Conservation (phyloP, 305 asterid species). For the Lippia alba region DNA sequence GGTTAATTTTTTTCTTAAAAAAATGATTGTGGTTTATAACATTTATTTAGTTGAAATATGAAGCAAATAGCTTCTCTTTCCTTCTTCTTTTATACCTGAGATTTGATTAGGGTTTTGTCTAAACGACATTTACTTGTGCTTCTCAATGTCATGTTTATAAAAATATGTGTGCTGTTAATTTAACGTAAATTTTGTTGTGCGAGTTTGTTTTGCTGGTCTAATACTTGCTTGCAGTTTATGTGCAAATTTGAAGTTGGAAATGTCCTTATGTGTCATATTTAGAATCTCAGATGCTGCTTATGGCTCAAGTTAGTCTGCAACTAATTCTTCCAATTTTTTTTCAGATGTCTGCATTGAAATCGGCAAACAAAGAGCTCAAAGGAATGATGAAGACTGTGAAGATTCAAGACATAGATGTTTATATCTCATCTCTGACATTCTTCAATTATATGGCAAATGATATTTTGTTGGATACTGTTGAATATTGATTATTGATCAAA, state of each 20-base stretch:
- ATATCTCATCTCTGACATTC: slow-evolving; percentile 38
- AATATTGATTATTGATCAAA: slow-evolving; percentile 25
- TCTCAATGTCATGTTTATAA: slow-evolving; percentile 10
- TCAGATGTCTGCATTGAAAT: slow-evolving; percentile 96
- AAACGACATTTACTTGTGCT: not conserved
- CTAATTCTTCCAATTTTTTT: slow-evolving; percentile 37
- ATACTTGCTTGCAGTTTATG: slow-evolving; percentile 27
- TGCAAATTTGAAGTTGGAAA: slow-evolving; percentile 37
- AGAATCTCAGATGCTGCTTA: slow-evolving; percentile 23
- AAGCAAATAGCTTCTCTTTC: not conserved
- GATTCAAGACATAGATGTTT: slow-evolving; percentile 93
- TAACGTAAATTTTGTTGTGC: slow-evolving; percentile 30
- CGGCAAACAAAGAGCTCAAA: slow-evolving; percentile 90
- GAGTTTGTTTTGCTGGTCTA: slow-evolving; percentile 34
- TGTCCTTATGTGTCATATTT: slow-evolving; percentile 29
- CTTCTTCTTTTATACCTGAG: not conserved
- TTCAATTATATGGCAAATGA: not conserved
- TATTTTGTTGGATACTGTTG: slow-evolving; percentile 26
- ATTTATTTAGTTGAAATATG: slow-evolving; percentile 18
- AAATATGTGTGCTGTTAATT: slow-evolving; percentile 3
- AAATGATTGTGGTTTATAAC: slow-evolving; percentile 2
- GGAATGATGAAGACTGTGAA: slow-evolving; percentile 99
- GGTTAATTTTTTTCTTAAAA: not conserved
- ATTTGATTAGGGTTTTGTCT: slow-evolving; percentile 2
- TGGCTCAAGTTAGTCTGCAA: slow-evolving; percentile 14